Percentiles rank a stretch among this genome's conserved stretches.
phyloP scores from a whole-genome alignment of 805 yeast genomes.

The Ogataea methanolica region DNA sequence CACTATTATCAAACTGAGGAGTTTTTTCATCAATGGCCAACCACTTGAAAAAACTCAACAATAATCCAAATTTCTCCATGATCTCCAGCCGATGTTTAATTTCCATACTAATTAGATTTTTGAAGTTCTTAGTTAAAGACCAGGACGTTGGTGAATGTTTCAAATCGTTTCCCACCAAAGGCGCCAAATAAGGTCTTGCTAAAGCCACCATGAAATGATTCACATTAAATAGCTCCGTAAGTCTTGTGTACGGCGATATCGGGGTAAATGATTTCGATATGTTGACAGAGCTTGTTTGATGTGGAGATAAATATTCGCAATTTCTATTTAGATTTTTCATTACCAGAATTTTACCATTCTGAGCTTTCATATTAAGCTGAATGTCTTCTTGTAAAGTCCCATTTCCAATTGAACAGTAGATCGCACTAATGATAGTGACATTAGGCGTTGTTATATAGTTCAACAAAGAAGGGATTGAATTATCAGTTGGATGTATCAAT shows the following conservation, averaged over 20 bases:
- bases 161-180: conserved; percentile 76
- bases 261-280: conserved; percentile 20
- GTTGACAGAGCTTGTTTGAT: conserved; percentile 33
- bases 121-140: conserved; percentile 29
- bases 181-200: conserved; percentile 92
- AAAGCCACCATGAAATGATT: conserved; percentile 88
- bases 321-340: conserved; percentile 29
- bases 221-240: conserved; percentile 90
- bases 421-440: conserved; percentile 85
- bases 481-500: conserved; percentile 75
- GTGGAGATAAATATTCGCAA: conserved; percentile 38
- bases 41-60: conserved; percentile 66
- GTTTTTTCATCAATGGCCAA: conserved; percentile 85
- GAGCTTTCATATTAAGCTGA: conserved; percentile 52
- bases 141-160: conserved; percentile 49
- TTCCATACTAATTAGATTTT: conserved; percentile 67
- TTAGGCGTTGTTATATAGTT: conserved; percentile 94
- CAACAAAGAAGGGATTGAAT: conserved; percentile 63
- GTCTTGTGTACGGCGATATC: conserved; percentile 72
- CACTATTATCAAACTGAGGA: conserved; percentile 68
- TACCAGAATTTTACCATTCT: conserved; percentile 42
- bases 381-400: conserved; percentile 65
- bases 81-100: conserved; percentile 79
- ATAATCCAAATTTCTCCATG: conserved; percentile 70
- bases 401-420: conserved; percentile 77